phyloP scores from a whole-genome alignment of 352 stramenopile species.

The Phytophthora syringae region DNA sequence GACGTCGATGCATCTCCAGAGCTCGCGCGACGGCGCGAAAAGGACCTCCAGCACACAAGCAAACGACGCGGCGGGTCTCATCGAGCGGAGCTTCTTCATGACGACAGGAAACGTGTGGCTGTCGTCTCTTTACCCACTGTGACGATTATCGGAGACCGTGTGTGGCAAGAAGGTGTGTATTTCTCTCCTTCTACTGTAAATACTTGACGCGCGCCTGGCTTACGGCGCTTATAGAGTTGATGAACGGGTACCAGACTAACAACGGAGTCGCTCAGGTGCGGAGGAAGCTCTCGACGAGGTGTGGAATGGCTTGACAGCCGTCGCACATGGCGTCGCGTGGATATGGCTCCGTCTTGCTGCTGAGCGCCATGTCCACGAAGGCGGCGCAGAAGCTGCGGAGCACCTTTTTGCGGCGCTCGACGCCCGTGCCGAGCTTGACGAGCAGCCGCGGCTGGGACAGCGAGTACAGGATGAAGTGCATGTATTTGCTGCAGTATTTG shows the following conservation, averaged over 20 bases:
- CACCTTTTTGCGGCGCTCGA: conserved; percentile 47
- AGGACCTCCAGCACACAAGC: conserved; percentile 14
- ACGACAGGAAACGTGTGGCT: not conserved
- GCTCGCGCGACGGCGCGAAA: conserved; percentile 7
- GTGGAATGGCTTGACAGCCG: conserved; percentile 45
- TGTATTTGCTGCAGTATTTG: conserved; percentile 58
- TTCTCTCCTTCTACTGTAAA: conserved; percentile 18
- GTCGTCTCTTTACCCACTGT: too few relatives aligned
- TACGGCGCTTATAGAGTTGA: conserved; percentile 25
- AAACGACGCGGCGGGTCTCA: conserved; percentile 10
- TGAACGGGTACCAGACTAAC: too few relatives aligned
- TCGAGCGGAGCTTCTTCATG: conserved; percentile 29
- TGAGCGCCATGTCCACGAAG: conserved; percentile 50
- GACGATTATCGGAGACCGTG: not conserved
- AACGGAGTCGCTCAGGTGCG: too few relatives aligned
- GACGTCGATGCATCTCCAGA: conserved; percentile 18
- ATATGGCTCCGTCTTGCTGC: conserved; percentile 36
- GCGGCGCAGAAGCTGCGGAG: conserved; percentile 48
- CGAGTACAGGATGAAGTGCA: conserved; percentile 61
- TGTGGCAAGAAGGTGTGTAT: conserved; percentile 6
- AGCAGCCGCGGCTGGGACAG: conserved; percentile 47
- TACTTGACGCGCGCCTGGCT: conserved; percentile 2
- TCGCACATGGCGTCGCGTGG: conserved; percentile 36
- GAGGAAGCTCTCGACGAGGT: conserved; percentile 52
- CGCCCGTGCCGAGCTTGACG: conserved; percentile 39